A percentile compares a stretch with the other conserved stretches of the same genome.
Conservation (phyloP, 129 eudicot species). For the Oenanthe sinensis region DNA sequence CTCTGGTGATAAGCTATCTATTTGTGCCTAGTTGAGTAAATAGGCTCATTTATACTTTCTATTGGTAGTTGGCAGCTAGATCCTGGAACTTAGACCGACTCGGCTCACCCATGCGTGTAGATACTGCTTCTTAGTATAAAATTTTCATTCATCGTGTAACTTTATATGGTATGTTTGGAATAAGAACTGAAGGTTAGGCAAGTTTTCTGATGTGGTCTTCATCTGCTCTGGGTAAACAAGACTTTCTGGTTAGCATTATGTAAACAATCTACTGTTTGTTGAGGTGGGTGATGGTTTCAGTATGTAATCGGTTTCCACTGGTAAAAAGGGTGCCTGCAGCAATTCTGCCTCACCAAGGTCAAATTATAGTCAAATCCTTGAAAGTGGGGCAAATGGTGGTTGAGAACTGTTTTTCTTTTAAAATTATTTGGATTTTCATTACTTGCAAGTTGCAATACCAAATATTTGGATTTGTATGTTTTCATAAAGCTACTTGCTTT, state of each 20-base stretch:
- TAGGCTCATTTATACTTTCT: background rate
- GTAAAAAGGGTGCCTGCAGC: background rate
- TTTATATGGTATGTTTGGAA: background rate
- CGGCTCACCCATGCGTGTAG: background rate
- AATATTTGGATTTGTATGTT: background rate
- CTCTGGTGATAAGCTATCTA: conserved; percentile 1
- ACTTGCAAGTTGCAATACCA: background rate
- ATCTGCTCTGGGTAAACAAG: background rate
- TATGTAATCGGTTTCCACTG: background rate
- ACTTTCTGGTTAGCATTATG: background rate
- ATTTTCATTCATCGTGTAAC: background rate
- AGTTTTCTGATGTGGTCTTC: background rate
- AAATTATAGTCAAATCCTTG: background rate
- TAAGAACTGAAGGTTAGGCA: background rate
- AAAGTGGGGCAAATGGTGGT: background rate
- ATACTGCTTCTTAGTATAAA: background rate
- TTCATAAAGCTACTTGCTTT: background rate
- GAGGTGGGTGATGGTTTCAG: background rate
- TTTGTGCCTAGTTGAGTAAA: background rate
- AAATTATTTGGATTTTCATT: background rate
- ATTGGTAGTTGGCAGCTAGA: background rate
- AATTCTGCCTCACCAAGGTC: background rate
- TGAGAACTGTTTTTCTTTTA: background rate
- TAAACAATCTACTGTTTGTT: background rate
- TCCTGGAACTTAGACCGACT: background rate